Base-by-base conservation (phyloP, 164 flowering plant species). In the Paratinospora sagittata region DNA sequence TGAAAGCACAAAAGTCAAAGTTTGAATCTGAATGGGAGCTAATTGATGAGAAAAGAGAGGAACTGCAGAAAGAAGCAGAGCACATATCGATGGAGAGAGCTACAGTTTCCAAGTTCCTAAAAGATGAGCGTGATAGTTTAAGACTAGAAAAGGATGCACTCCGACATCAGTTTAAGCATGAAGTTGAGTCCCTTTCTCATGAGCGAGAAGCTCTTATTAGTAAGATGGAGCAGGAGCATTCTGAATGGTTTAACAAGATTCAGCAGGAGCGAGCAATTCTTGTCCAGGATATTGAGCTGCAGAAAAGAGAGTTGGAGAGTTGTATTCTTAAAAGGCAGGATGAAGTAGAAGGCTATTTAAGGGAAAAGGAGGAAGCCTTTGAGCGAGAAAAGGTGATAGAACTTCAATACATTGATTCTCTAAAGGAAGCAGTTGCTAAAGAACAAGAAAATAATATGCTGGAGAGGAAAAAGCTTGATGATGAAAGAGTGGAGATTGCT, bases 11-110 rank as follows among this genome's bases (percentile, higher is more conserved):
- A 81, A 93, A 91, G 78, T 89, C 88, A 14, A 90, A 91, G 65
- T 90, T 96, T 77, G 98, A 96, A 79, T 71, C 82, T 68, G 97
- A 96, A 72, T 96, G 98, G 98, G 95, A 93, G 70, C 39, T 76
- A 24, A 85, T 96, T 72, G 99, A 93, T 81, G 99, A 90, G 79
- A 91, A 93, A 82, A 88, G 90, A 73, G 85, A 81, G 75, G 92
- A 89, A 60, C 72, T 91, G 21, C 81, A 68, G 23, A 83, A 68
- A 79, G 92, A 91, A 84, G 90, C 87, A 34, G 90, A 83, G 63
- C 78, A 72, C 61, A 70, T 96, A 71, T 85, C 84, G 55, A 83
- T 82, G 72, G 93, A 91, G 80, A 85, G 90, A 66, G 43, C 69
- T 41, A 75, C 76, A 24, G 64, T 91, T 66, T 77, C 86, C 7